These are phyloP conservation scores for Rutstroemia sp. DNA, from an alignment of 2,329 filamentous ascomycete species.

Conservation along the genomic window DNA sequence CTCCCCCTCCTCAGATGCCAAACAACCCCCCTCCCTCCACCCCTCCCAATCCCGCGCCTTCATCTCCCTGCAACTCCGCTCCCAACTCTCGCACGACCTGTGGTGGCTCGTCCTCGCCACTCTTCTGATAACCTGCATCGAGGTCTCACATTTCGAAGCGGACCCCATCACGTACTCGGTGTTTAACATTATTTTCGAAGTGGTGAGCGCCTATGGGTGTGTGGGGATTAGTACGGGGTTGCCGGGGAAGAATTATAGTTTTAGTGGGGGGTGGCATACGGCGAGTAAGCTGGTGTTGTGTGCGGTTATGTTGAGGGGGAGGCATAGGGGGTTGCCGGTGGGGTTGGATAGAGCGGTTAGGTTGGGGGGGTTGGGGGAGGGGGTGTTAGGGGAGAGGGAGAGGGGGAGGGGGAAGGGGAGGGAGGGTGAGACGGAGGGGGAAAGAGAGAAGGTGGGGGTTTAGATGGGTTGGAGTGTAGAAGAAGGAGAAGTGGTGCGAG, in stretches of 20 bases:
- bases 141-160: conserved; percentile 44
- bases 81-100: conserved; percentile 58
- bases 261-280: conserved; percentile 45
- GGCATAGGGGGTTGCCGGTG: conserved; percentile 49
- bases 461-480: too few species aligned
- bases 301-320: conserved; percentile 48
- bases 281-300: conserved; percentile 52
- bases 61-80: conserved; percentile 43
- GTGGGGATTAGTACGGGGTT: conserved; percentile 54
- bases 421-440: background rate
- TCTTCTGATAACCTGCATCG: conserved; percentile 52
- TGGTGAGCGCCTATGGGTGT: conserved; percentile 50
- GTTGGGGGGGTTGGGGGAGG: background rate
- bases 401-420: background rate
- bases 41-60: conserved; percentile 12
- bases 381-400: too few species aligned
- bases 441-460: background rate
- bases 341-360: conserved; percentile 46
- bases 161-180: conserved; percentile 47
- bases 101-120: conserved; percentile 58
- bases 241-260: conserved; percentile 45
- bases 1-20: background rate
- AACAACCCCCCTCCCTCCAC: background rate
- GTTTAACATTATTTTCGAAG: conserved; percentile 54
- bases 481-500: too few species aligned